phyloP scores from a whole-genome alignment of 331 rosid genomes.

The Prunus yedoensis region DNA sequence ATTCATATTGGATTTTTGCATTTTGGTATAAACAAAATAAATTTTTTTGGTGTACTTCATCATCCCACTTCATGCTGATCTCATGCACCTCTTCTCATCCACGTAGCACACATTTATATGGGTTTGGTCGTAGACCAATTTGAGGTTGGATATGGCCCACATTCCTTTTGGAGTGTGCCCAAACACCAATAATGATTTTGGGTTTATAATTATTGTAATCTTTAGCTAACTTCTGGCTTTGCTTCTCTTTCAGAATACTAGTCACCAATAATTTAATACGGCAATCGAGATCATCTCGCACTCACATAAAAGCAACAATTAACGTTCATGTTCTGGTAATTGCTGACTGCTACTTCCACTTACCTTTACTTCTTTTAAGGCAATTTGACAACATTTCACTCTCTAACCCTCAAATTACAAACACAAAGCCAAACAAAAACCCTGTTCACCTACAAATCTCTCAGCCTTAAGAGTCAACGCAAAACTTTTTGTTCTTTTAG shows the following conservation, averaged over 20 bases:
- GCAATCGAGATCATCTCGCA: neutral
- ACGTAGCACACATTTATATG: slow-evolving; percentile 38
- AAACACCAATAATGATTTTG: slow-evolving; percentile 39
- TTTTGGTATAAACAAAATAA: neutral
- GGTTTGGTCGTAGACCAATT: slow-evolving; percentile 61
- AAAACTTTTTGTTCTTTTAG: neutral
- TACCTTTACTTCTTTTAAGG: too few relatives aligned
- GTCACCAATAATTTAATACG: neutral
- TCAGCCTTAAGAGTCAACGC: neutral
- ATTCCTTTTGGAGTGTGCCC: slow-evolving; percentile 50
- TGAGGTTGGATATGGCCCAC: slow-evolving; percentile 29
- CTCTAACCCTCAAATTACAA: neutral
- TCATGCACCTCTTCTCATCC: slow-evolving; percentile 51
- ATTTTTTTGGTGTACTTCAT: slow-evolving; percentile 41
- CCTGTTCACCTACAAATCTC: too few relatives aligned
- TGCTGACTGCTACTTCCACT: too few relatives aligned
- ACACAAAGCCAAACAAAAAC: too few relatives aligned
- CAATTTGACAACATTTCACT: neutral
- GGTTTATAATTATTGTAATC: slow-evolving; percentile 22
- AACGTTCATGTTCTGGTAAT: too few relatives aligned
- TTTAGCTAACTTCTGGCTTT: slow-evolving; percentile 6
- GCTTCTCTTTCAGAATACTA: neutral
- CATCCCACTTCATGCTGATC: slow-evolving; percentile 94
- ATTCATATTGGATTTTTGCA: neutral
- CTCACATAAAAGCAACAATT: too few relatives aligned